phyloP scores from a whole-genome alignment of 148 eudicot species.

The Vaccinium corymbosum region DNA sequence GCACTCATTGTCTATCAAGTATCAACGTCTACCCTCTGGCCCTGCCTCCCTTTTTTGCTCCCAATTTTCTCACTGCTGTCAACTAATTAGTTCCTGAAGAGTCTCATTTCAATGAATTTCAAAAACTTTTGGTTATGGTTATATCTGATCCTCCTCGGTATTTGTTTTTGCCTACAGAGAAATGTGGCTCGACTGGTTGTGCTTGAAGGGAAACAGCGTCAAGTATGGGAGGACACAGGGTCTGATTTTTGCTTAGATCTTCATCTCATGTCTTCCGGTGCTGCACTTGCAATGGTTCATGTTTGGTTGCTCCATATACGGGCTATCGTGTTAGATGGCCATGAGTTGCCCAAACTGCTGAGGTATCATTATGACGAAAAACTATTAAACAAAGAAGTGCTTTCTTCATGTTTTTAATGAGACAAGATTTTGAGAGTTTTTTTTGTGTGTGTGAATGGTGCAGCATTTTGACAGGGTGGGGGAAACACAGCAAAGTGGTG shows the following conservation, averaged over 20 bases:
- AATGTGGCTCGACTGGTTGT: constrained; percentile 86
- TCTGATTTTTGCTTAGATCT: constrained; percentile 53
- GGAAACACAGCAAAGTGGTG: constrained; percentile 96
- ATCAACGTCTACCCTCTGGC: background rate
- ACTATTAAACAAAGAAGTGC: background rate
- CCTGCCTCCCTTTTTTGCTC: background rate
- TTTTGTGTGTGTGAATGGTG: background rate
- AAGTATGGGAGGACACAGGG: constrained; percentile 89
- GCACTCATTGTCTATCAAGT: background rate
- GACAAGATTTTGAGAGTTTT: background rate
- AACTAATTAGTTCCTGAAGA: background rate
- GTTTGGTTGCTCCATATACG: constrained; percentile 76
- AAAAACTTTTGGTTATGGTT: background rate
- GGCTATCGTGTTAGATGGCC: constrained; percentile 69
- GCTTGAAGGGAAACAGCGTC: constrained; percentile 81
- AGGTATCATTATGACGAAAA: background rate
- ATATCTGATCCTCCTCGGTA: background rate
- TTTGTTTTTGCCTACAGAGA: constrained; percentile 39
- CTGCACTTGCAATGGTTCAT: constrained; percentile 85
- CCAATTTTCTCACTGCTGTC: background rate
- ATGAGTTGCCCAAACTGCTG: constrained; percentile 23
- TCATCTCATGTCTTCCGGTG: constrained; percentile 91
- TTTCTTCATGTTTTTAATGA: background rate
- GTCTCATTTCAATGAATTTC: background rate
- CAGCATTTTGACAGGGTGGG: constrained; percentile 98